Evolutionary conservation across 768 basidiomycete species (phyloP).

Genomic region (Boletus reticuloceps): DNA sequence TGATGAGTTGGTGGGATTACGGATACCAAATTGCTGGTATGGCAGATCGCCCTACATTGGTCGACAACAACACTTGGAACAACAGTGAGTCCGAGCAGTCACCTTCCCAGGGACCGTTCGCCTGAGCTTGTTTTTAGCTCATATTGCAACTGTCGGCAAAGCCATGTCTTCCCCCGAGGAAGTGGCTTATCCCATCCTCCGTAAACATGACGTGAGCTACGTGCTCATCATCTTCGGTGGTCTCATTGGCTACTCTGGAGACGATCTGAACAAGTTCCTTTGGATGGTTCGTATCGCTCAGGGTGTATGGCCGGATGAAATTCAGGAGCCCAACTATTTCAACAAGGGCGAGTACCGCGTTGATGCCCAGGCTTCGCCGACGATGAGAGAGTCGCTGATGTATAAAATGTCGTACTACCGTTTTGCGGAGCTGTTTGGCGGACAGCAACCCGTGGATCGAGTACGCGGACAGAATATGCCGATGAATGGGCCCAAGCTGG

Average conservation of each 20-base stretch:
- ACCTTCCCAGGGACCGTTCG: slow-evolving; percentile 1
- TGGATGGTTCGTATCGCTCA: slow-evolving; percentile 98
- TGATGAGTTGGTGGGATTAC: slow-evolving; percentile 99
- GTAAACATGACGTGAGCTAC: slow-evolving; percentile 97
- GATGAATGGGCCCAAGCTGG: slow-evolving; percentile 70
- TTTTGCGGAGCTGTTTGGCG: slow-evolving; percentile 88
- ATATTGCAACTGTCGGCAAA: slow-evolving; percentile 98
- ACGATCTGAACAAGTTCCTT: slow-evolving; percentile 99
- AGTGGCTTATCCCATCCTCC: slow-evolving; percentile 93
- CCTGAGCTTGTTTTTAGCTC: slow-evolving; percentile 48
- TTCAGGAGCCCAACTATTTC: slow-evolving; percentile 94
- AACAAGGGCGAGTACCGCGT: slow-evolving; percentile 93
- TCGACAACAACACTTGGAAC: slow-evolving; percentile 99
- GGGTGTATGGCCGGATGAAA: slow-evolving; percentile 97
- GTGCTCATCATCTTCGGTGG: slow-evolving; percentile 97
- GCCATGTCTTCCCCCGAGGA: slow-evolving; percentile 96
- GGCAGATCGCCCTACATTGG: slow-evolving; percentile 93
- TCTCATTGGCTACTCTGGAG: slow-evolving; percentile 93
- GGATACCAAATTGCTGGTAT: slow-evolving; percentile 99
- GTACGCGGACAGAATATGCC: slow-evolving; percentile 89
- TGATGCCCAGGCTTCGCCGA: slow-evolving; percentile 75
- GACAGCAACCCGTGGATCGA: slow-evolving; percentile 70
- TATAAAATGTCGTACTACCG: slow-evolving; percentile 99
- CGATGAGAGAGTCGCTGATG: slow-evolving; percentile 97
- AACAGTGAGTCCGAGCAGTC: slow-evolving; percentile 68